Evolutionary conservation across 345 rosid genomes (phyloP), one percentile per base, ranked within the genome.

Genomic region (Syzygium aromaticum): DNA sequence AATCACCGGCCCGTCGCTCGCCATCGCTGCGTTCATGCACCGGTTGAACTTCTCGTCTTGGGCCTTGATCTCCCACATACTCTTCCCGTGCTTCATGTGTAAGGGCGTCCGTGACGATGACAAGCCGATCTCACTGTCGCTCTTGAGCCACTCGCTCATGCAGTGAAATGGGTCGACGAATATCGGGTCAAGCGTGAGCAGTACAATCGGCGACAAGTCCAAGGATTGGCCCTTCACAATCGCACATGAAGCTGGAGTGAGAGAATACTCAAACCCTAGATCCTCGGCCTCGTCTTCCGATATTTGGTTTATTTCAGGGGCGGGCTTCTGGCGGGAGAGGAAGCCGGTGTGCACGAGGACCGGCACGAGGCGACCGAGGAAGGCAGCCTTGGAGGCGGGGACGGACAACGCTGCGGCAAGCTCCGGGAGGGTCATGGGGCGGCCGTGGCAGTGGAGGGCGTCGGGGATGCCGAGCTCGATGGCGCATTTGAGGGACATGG

Each of bases 401-500:
- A 93, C 61, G 8, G 86, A 57, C n/a, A 93, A 84, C 1, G 90
- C 88, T 3, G 91, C 16, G 73, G 89, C 89, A 10, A 94, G 84
- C 33, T 89, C 85, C 22, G 88, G n/a, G 23, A 91, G 87, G 10
- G 93, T 90, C 84, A 92, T 90, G 86, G 92, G 93, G 17, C 85
- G 88, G 77, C 90, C 92, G 52, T 90, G 91, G 86, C 59, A 73
- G 89, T 92, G 92, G 87, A 94, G 86, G 86, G 86, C 61, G 86
- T 92, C 93, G 2, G 92, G 91, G 63, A 94, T 89, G 86, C 91
- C 89, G 21, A 93, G 90, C 38, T 94, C 88, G 46, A 92, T 40
- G 11, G 94, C 93, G 51, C 93, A 93, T 77, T 91, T 90, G 2
- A 94, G 92, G 6, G 92, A 88, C 93, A 91, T 88, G 30, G 95